Base-by-base conservation (phyloP, 805 yeast genomes). In the Candida boleticola region DNA sequence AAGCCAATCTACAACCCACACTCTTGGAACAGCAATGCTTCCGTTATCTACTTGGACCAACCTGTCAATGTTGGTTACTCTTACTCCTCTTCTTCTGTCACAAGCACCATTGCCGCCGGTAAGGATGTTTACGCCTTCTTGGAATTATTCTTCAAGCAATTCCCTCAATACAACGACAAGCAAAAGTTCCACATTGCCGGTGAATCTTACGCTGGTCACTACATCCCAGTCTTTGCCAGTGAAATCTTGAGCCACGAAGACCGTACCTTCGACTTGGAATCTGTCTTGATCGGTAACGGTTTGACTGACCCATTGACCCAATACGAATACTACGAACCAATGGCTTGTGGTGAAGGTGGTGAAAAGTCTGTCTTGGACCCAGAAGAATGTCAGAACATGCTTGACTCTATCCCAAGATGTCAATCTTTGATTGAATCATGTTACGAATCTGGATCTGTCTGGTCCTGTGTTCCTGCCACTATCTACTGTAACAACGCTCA, bases 341-440 rank as follows among this genome's bases (percentile, higher is more conserved):
- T 92, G 97, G 95, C 95, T 3, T 92, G 98, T 65, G 93, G 96
- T 41, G 61, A 76, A 51, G 95, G 96, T 50, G 97, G 96, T 4
- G 81, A 81, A 55, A 83, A 83, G 16, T 71, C 90, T 14, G 89
- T 89, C 2, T 70, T 89, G 49, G 68, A 77, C 14, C 82, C 80
- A n/a, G 80, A 77, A 41, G 80, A 79, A 47, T 88, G 96, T 68
- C 74, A 76, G 25, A 65, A 70, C 36, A 85, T 87, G 89, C 57
- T 66, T 25, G 69, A 65, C 20, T 66, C 76, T n/a, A 67, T 80
- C 40, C 84, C 86, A 37, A 80, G 92, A 61, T 92, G 99, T 72
- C 70, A 81, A 47, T 66, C 79, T 21, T 75, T 92, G 63, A 82
- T 89, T 55, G 72, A 86, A 53, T 61, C 83, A 18, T 92, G 99